Evolutionary conservation across 208 protist genomes (phyloP).

Genomic region (Angomonas ambiguus): DNA sequence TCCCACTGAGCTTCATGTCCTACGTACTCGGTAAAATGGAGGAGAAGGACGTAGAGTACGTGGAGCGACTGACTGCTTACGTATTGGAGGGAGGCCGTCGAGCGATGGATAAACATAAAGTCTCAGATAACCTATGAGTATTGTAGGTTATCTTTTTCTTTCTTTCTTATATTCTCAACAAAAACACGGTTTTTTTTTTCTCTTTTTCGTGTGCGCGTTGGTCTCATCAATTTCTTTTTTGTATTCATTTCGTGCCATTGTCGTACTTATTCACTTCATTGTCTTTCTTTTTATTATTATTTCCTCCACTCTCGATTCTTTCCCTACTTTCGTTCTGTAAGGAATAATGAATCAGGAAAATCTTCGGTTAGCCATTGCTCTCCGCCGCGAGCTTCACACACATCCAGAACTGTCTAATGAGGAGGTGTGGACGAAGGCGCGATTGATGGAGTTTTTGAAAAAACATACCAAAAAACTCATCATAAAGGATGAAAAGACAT

Average conservation of each 20-base stretch:
- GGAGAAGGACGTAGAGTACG: slow-evolving; percentile 9
- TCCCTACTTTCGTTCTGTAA: not conserved
- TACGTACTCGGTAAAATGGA: not conserved
- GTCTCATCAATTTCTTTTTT: not conserved
- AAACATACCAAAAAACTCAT: slow-evolving; percentile 22
- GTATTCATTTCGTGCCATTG: not conserved
- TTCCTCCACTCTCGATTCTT: slow-evolving; percentile 4
- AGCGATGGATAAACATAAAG: slow-evolving; percentile 1
- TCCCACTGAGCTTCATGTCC: not conserved
- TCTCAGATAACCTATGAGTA: not conserved
- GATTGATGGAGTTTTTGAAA: slow-evolving; percentile 24
- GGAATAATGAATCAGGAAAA: slow-evolving; percentile 11
- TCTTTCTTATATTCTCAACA: not conserved
- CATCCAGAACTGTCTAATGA: slow-evolving; percentile 45
- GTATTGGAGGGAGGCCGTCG: not conserved
- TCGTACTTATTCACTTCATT: not conserved
- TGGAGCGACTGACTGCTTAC: not conserved
- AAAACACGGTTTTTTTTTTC: not conserved
- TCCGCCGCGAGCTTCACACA: slow-evolving; percentile 31
- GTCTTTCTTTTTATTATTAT: slow-evolving; percentile 1
- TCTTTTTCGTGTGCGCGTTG: not conserved
- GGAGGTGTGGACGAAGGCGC: slow-evolving; percentile 45
- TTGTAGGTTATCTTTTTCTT: slow-evolving; percentile 1
- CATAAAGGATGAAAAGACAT: slow-evolving; percentile 28
- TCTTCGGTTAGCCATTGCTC: slow-evolving; percentile 18